These are phyloP conservation scores for Pseudogymnoascus sp. DNA, from an alignment of 2,329 filamentous ascomycete genomes.

Conservation along the genomic window DNA sequence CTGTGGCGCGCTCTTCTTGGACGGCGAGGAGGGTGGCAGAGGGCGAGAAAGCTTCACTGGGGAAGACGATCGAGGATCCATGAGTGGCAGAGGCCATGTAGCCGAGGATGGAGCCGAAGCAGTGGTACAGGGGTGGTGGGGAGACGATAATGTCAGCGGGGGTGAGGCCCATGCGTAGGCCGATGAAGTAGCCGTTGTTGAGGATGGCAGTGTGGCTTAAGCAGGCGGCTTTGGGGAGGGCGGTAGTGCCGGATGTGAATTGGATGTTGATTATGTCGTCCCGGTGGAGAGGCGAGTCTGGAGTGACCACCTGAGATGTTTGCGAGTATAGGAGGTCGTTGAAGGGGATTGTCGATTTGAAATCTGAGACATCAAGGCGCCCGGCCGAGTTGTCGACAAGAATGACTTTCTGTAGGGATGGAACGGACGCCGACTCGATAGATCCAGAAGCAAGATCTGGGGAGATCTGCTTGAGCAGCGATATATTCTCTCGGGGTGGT, in stretches of 20 bases:
- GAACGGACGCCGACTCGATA: conserved; percentile 45
- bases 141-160: conserved; percentile 70
- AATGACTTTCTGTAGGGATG: conserved; percentile 62
- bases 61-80: conserved; percentile 74
- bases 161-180: conserved; percentile 71
- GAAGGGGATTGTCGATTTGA: conserved; percentile 30
- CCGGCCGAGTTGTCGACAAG: conserved; percentile 66
- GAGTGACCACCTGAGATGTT: conserved; percentile 29
- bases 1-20: conserved; percentile 44
- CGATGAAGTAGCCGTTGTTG: conserved; percentile 85
- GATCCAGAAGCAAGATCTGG: conserved; percentile 30
- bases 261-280: conserved; percentile 86
- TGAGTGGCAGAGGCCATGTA: conserved; percentile 88
- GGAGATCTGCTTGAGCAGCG: conserved; percentile 46
- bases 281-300: conserved; percentile 41
- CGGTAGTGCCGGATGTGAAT: conserved; percentile 94
- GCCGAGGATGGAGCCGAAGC: conserved; percentile 86
- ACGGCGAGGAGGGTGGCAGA: conserved; percentile 50
- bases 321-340: conserved; percentile 29
- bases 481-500: conserved; percentile 48
- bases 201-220: conserved; percentile 78
- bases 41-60: conserved; percentile 79
- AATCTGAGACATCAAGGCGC: conserved; percentile 34
- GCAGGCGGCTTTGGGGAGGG: conserved; percentile 83
- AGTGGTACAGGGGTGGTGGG: conserved; percentile 79